Conservation (phyloP, 129 eudicot species). For the carrot (Daucus carota) region DNA sequence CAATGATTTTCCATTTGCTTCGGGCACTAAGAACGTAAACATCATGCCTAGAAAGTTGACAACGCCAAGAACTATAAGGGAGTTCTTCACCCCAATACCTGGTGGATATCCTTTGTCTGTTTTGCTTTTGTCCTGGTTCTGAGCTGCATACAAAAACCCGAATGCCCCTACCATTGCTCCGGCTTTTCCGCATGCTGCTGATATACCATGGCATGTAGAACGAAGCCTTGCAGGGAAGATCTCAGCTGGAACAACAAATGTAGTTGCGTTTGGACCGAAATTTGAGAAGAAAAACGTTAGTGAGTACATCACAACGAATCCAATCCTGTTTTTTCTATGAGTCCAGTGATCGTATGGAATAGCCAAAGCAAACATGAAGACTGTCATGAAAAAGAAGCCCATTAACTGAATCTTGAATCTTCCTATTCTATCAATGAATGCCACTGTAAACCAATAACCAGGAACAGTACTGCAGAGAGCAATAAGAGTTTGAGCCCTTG, state of each 20-base stretch:
- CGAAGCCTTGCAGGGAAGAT: conserved; percentile 35
- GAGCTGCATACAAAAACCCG: conserved; percentile 39
- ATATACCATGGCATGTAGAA: conserved; percentile 44
- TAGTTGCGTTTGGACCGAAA: conserved; percentile 41
- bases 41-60: conserved; percentile 25
- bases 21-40: conserved; percentile 7
- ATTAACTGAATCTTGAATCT: conserved; percentile 30
- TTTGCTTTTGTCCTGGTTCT: conserved; percentile 25
- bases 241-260: conserved; percentile 42
- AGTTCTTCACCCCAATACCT: conserved; percentile 32
- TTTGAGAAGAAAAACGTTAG: conserved; percentile 38
- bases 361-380: conserved; percentile 37
- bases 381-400: conserved; percentile 39
- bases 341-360: conserved; percentile 42
- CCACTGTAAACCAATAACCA: conserved; percentile 42
- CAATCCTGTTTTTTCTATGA: conserved; percentile 27
- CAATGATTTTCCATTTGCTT: not conserved
- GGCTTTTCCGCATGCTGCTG: conserved; percentile 37
- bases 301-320: conserved; percentile 35
- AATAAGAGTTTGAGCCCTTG: conserved; percentile 36
- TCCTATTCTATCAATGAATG: conserved; percentile 33
- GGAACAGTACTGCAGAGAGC: conserved; percentile 48
- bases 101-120: conserved; percentile 40
- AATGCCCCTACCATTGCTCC: conserved; percentile 45
- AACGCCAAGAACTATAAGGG: conserved; percentile 30